Evolutionary conservation across 768 basidiomycete genomes (phyloP).

Genomic region (Solioccasus polychromus): DNA sequence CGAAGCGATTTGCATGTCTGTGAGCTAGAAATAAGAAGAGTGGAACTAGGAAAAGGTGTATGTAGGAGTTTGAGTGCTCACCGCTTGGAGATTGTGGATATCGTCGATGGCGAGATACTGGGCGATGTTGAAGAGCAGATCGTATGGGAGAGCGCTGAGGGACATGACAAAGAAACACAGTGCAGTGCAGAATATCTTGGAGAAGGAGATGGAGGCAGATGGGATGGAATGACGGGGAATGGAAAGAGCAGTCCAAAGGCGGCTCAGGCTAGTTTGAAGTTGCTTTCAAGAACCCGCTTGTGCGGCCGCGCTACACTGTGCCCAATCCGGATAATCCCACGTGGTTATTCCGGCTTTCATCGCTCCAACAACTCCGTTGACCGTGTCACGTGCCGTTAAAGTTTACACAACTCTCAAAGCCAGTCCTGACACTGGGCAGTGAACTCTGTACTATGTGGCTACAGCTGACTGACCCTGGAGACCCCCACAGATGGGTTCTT

Average conservation of each 20-base stretch:
- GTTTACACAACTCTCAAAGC: too few relatives aligned
- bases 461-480: too few relatives aligned
- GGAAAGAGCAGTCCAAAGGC: neutral
- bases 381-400: too few relatives aligned
- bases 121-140: slow-evolving; percentile 67
- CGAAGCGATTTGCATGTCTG: slow-evolving; percentile 64
- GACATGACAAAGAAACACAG: slow-evolving; percentile 24
- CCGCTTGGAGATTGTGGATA: slow-evolving; percentile 58
- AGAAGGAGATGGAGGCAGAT: neutral
- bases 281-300: slow-evolving; percentile 6
- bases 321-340: slow-evolving; percentile 14
- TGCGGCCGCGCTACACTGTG: slow-evolving; percentile 1
- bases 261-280: slow-evolving; percentile 6
- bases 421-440: too few relatives aligned
- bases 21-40: neutral
- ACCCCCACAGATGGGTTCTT: too few relatives aligned
- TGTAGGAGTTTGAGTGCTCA: too few relatives aligned
- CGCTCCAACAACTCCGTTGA: too few relatives aligned
- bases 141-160: slow-evolving; percentile 56
- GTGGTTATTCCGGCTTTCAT: slow-evolving; percentile 1
- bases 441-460: too few relatives aligned
- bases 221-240: slow-evolving; percentile 5
- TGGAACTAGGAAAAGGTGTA: too few relatives aligned
- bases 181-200: too few relatives aligned
- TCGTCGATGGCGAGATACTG: slow-evolving; percentile 59